Conservation (phyloP, 108 stramenopile genomes). For the Asterionellopsis glacialis region DNA sequence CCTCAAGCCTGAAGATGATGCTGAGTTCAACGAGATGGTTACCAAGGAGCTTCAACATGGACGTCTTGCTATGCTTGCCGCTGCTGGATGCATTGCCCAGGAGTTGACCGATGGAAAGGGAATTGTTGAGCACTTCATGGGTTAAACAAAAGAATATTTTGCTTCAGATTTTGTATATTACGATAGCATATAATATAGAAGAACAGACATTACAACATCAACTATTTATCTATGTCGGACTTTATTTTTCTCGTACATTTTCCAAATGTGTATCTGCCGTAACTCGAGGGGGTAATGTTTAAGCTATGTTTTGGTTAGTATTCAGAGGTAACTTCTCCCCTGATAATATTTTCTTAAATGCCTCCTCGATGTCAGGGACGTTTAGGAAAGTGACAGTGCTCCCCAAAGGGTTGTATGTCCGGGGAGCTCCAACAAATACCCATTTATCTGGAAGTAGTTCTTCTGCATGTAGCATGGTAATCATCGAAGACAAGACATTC, state of each 20-base stretch:
- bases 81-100: slow-evolving; percentile 68
- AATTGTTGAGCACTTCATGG: slow-evolving; percentile 34
- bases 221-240: background rate
- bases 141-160: too few relatives aligned
- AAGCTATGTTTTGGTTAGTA: too few relatives aligned
- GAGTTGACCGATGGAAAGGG: slow-evolving; percentile 71
- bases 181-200: too few relatives aligned
- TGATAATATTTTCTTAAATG: too few relatives aligned
- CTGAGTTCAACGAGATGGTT: slow-evolving; percentile 47
- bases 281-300: too few relatives aligned
- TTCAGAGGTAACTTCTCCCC: too few relatives aligned
- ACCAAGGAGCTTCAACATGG: slow-evolving; percentile 90
- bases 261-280: too few relatives aligned
- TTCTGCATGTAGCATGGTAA: slow-evolving; percentile 41
- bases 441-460: slow-evolving; percentile 40
- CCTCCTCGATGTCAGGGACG: too few relatives aligned
- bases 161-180: too few relatives aligned
- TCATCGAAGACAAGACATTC: slow-evolving; percentile 53
- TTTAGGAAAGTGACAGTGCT: too few relatives aligned
- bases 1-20: slow-evolving; percentile 55
- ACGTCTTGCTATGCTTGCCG: slow-evolving; percentile 78
- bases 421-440: slow-evolving; percentile 63
- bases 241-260: too few relatives aligned
- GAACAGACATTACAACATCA: too few relatives aligned
- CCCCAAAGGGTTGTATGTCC: slow-evolving; percentile 1